Conservation (phyloP, 1,284 basidiomycete species). For the Fomitopsis pinicola region DNA sequence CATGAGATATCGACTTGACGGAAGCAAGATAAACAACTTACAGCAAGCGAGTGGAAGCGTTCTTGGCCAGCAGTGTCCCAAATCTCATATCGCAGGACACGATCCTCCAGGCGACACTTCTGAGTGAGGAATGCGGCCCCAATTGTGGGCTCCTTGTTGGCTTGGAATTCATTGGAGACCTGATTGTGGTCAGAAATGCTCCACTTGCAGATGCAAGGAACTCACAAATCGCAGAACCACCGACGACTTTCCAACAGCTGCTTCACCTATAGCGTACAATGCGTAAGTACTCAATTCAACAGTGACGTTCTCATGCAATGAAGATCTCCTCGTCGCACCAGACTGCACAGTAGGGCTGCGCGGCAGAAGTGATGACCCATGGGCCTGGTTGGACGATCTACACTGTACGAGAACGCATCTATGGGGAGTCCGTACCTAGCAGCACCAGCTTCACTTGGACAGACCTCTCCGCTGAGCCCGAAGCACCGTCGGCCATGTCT, state of each 20-base stretch:
- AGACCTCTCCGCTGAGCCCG: constrained; percentile 75
- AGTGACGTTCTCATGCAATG: not conserved
- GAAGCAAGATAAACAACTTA: constrained; percentile 32
- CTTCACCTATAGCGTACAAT: constrained; percentile 68
- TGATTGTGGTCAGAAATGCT: constrained; percentile 23
- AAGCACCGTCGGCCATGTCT: constrained; percentile 68
- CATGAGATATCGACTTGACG: not conserved
- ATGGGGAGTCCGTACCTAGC: constrained; percentile 50
- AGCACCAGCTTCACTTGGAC: constrained; percentile 90
- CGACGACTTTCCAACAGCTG: constrained; percentile 99
- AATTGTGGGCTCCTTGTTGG: constrained; percentile 98
- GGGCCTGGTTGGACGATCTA: not conserved
- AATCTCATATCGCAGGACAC: constrained; percentile 92
- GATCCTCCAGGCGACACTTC: constrained; percentile 88
- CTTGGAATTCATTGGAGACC: constrained; percentile 93
- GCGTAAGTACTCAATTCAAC: constrained; percentile 8
- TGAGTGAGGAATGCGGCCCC: constrained; percentile 93
- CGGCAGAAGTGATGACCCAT: not conserved
- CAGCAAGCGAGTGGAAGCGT: constrained; percentile 89
- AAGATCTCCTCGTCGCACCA: not conserved
- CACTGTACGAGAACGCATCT: not conserved
- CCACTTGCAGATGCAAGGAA: constrained; percentile 16
- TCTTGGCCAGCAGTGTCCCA: constrained; percentile 97
- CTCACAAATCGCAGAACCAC: constrained; percentile 95
- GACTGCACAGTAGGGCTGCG: not conserved